A percentile compares a stretch with the other conserved stretches of the same genome.
Evolutionary conservation across 768 basidiomycete genomes (phyloP).

Genomic region (Pleurotus citrinopileatus): DNA sequence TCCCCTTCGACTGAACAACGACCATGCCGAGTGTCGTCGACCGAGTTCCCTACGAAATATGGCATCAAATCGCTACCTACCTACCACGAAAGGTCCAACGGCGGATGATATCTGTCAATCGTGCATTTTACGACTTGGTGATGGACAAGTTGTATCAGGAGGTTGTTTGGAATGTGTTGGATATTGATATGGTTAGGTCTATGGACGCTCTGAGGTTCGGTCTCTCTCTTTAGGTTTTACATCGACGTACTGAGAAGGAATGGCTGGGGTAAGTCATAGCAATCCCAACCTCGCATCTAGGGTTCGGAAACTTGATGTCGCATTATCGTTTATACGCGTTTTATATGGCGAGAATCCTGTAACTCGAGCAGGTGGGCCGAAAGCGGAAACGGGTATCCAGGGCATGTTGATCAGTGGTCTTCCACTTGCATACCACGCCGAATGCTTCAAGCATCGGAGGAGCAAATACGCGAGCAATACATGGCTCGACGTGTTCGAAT

Average conservation of each 20-base stretch:
- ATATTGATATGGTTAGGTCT: background rate
- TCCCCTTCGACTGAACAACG: background rate
- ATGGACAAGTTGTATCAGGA: background rate
- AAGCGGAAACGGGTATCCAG: background rate
- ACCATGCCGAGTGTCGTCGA: background rate
- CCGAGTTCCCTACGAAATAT: constrained; percentile 1
- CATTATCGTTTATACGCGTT: background rate
- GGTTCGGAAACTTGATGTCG: background rate
- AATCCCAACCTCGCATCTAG: background rate
- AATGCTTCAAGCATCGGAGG: background rate
- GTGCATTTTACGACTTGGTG: background rate
- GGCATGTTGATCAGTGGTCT: background rate
- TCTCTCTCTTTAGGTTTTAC: background rate
- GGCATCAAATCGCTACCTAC: constrained; percentile 1
- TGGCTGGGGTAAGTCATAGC: background rate
- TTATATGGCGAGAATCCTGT: background rate
- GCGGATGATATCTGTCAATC: background rate
- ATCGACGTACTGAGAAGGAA: background rate
- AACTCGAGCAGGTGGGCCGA: background rate
- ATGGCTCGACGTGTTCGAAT: background rate
- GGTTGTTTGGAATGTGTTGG: background rate
- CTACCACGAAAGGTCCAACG: background rate
- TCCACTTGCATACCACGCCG: background rate
- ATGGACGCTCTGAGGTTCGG: background rate
- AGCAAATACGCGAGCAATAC: background rate